A percentile compares a stretch with the other conserved stretches of the same genome.
Evolutionary conservation across 495 filamentous ascomycete species (phyloP).

Genomic region (Chaetomium cochliodes): DNA sequence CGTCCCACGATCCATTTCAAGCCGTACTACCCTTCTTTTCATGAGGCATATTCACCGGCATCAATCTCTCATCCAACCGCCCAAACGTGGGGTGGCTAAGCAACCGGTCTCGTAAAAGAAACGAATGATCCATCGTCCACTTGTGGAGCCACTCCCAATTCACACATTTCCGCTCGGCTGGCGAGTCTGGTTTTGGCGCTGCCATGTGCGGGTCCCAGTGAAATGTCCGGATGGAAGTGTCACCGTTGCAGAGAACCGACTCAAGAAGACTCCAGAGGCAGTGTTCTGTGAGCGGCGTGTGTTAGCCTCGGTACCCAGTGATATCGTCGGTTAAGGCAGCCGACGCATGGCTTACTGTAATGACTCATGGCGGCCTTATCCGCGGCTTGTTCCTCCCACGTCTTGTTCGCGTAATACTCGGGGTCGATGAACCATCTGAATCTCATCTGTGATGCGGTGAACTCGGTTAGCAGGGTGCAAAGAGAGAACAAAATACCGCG

Average conservation of each 20-base stretch:
- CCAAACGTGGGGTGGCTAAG: slow-evolving; percentile 17
- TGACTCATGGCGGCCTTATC: slow-evolving; percentile 15
- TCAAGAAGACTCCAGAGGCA: slow-evolving; percentile 22
- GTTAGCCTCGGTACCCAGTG: background rate
- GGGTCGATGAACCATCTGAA: slow-evolving; percentile 21
- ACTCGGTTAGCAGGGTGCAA: background rate
- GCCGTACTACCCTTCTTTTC: background rate
- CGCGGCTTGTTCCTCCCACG: slow-evolving; percentile 17
- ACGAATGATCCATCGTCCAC: slow-evolving; percentile 15
- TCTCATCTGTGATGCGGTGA: slow-evolving; percentile 6
- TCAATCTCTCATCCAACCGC: slow-evolving; percentile 14
- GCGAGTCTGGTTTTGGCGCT: slow-evolving; percentile 14
- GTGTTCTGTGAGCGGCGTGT: slow-evolving; percentile 4
- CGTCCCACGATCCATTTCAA: too few species aligned
- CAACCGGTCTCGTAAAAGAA: slow-evolving; percentile 15
- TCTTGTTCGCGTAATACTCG: slow-evolving; percentile 22
- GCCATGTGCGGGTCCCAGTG: slow-evolving; percentile 19
- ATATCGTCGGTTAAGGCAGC: background rate
- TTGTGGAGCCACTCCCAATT: slow-evolving; percentile 22
- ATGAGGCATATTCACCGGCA: background rate
- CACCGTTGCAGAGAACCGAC: slow-evolving; percentile 19
- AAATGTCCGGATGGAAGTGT: slow-evolving; percentile 22
- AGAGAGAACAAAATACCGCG: background rate
- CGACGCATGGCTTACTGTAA: slow-evolving; percentile 1
- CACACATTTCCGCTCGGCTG: slow-evolving; percentile 20